Evolutionary conservation across 257 asterid species (phyloP).

Genomic region (Paulownia fortunei): DNA sequence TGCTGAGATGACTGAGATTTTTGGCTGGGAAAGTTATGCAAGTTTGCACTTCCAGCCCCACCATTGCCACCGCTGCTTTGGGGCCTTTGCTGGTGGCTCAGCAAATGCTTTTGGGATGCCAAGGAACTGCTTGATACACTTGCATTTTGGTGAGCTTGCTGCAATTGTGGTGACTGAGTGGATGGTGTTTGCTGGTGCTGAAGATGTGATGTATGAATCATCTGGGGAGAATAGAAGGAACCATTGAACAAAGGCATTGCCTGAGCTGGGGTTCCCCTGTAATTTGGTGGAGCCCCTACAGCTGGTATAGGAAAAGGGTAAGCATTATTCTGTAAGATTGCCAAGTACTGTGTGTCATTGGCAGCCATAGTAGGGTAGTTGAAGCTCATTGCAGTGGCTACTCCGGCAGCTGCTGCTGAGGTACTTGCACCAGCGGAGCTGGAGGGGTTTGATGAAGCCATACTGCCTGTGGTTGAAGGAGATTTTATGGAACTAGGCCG

Average conservation of each 20-base stretch:
- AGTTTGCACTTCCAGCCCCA: conserved; percentile 44
- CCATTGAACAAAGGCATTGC: conserved; percentile 87
- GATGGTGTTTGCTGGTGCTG: conserved; percentile 53
- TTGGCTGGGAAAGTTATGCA: conserved; percentile 57
- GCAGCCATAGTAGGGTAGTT: too few relatives aligned
- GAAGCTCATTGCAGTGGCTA: conserved; percentile 70
- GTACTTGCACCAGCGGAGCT: conserved; percentile 42
- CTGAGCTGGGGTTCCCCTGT: conserved; percentile 76
- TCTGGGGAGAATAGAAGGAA: conserved; percentile 80
- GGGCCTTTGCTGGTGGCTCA: conserved; percentile 59
- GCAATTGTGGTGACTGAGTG: conserved; percentile 51
- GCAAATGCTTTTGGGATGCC: conserved; percentile 77
- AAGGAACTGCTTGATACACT: conserved; percentile 61
- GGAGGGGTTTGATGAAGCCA: conserved; percentile 40
- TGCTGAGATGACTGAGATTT: conserved; percentile 61
- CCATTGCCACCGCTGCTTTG: conserved; percentile 44
- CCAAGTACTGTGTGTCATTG: conserved; percentile 86
- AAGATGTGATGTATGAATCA: conserved; percentile 81
- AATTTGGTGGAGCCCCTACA: conserved; percentile 75
- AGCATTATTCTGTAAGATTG: conserved; percentile 76
- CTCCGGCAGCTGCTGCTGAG: conserved; percentile 48
- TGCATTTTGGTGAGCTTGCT: conserved; percentile 59
- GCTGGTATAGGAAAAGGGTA: conserved; percentile 84
- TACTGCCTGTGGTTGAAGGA: conserved; percentile 35
- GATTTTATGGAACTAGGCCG: conserved; percentile 49